Evolutionary conservation across 2,329 filamentous ascomycete genomes (phyloP).

Genomic region (Nemania diffusa): DNA sequence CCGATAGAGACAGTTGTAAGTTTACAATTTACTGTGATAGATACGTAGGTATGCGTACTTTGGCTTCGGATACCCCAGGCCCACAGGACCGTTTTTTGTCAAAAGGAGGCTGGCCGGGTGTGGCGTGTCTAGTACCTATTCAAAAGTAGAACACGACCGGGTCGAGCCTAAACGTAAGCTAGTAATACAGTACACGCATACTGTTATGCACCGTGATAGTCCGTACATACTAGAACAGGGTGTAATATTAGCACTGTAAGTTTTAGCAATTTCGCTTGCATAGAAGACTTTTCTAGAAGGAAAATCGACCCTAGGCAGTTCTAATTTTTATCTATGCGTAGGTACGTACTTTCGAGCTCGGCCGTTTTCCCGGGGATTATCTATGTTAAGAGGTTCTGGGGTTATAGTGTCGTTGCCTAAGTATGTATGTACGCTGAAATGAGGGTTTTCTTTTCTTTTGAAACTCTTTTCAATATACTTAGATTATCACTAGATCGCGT

Average conservation of each 20-base stretch:
- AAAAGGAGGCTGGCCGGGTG: conserved; percentile 8
- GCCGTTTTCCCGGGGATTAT: not conserved
- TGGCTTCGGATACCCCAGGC: not conserved
- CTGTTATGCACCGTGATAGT: conserved; percentile 20
- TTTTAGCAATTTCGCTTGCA: conserved; percentile 24
- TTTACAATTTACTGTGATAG: not conserved
- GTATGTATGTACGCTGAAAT: not conserved
- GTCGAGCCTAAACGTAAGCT: too few relatives aligned
- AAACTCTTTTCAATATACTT: not conserved
- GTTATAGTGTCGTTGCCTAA: not conserved
- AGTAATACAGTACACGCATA: conserved; percentile 5
- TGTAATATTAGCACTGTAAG: conserved; percentile 17
- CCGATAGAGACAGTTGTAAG: not conserved
- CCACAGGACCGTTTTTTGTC: not conserved
- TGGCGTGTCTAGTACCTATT: not conserved
- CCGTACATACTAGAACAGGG: too few relatives aligned
- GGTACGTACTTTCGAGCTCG: too few relatives aligned
- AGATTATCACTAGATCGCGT: not conserved
- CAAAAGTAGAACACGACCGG: conserved; percentile 5
- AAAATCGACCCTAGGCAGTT: not conserved
- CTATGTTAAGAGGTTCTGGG: not conserved
- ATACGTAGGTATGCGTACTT: not conserved
- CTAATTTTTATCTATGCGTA: too few relatives aligned
- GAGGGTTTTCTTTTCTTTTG: not conserved
- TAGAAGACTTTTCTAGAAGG: conserved; percentile 24